Percentiles rank a stretch among this genome's conserved stretches.
These are phyloP conservation scores for Petasospora fabianii DNA, from an alignment of 1,139 yeast species.

Conservation along the genomic window DNA sequence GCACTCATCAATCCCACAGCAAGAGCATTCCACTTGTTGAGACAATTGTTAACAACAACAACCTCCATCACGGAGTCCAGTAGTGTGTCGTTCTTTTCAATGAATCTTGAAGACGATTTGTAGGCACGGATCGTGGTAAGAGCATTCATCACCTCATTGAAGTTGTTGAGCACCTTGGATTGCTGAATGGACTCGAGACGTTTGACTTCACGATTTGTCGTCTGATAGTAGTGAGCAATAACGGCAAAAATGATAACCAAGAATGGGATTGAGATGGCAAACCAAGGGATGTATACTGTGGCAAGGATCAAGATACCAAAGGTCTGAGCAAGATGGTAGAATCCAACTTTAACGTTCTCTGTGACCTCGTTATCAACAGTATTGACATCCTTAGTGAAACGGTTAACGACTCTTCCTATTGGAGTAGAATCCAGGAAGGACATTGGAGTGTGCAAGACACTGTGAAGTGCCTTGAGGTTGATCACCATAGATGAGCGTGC, in stretches of 20 bases:
- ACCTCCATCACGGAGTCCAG: too few relatives aligned
- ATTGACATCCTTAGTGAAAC: slow-evolving; percentile 63
- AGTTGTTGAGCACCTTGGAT: too few relatives aligned
- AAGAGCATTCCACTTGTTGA: slow-evolving; percentile 67
- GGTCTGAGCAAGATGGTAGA: slow-evolving; percentile 46
- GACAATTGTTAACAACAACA: too few relatives aligned
- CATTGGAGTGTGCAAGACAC: slow-evolving; percentile 50
- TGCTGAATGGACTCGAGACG: slow-evolving; percentile 66
- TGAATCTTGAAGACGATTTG: too few relatives aligned
- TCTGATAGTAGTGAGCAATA: slow-evolving; percentile 54
- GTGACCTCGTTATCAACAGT: slow-evolving; percentile 54
- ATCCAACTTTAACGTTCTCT: slow-evolving; percentile 46
- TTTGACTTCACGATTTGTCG: slow-evolving; percentile 69
- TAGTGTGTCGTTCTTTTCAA: too few relatives aligned
- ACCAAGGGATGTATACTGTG: slow-evolving; percentile 66
- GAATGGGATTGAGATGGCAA: slow-evolving; percentile 58
- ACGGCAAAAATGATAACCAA: slow-evolving; percentile 39
- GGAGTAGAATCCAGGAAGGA: slow-evolving; percentile 58
- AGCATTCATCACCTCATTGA: too few relatives aligned
- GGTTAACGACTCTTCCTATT: slow-evolving; percentile 54
- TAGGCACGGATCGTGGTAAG: too few relatives aligned
- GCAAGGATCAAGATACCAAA: slow-evolving; percentile 58
- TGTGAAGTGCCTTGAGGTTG: slow-evolving; percentile 45
- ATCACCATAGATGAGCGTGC: too few relatives aligned
- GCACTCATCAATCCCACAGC: slow-evolving; percentile 53